phyloP scores from a whole-genome alignment of 2,329 filamentous ascomycete species.

The Trichoderma koningiopsis region DNA sequence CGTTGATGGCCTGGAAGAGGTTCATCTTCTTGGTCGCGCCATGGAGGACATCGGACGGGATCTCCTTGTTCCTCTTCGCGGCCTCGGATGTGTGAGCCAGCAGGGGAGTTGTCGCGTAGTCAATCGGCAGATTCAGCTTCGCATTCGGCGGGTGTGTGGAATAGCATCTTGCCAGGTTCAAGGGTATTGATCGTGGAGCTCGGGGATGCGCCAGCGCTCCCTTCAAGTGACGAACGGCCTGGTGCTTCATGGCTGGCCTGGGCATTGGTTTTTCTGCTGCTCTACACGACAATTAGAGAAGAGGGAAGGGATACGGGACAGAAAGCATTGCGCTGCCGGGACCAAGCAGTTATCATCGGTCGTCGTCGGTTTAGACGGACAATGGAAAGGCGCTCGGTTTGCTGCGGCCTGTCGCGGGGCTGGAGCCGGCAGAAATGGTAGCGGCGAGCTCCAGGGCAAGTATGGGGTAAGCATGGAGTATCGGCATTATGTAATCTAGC shows the following conservation, averaged over 20 bases:
- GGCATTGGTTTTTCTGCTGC: neutral
- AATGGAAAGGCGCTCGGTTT: slow-evolving; percentile 42
- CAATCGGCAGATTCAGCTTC: slow-evolving; percentile 79
- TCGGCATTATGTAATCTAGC: slow-evolving; percentile 1
- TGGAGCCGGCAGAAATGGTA: slow-evolving; percentile 19
- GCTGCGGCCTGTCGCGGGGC: slow-evolving; percentile 41
- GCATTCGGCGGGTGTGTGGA: slow-evolving; percentile 62
- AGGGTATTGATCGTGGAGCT: slow-evolving; percentile 27
- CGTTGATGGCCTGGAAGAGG: slow-evolving; percentile 91
- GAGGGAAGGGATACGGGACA: slow-evolving; percentile 25
- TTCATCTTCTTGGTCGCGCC: slow-evolving; percentile 84
- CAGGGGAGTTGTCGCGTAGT: slow-evolving; percentile 81
- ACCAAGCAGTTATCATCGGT: slow-evolving; percentile 22
- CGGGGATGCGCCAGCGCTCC: slow-evolving; percentile 33
- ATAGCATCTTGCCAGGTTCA: slow-evolving; percentile 43
- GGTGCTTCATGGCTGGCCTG: slow-evolving; percentile 37
- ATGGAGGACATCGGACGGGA: slow-evolving; percentile 65
- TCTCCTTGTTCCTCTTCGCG: slow-evolving; percentile 70
- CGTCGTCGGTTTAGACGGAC: slow-evolving; percentile 30
- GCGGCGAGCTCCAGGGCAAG: neutral
- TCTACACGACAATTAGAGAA: slow-evolving; percentile 7
- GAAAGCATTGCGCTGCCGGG: slow-evolving; percentile 14
- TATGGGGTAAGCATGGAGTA: slow-evolving; percentile 4
- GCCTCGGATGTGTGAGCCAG: slow-evolving; percentile 77
- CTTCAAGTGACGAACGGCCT: slow-evolving; percentile 37